Evolutionary conservation across 257 asterid species (phyloP).

Genomic region (Pogostemon cablin): DNA sequence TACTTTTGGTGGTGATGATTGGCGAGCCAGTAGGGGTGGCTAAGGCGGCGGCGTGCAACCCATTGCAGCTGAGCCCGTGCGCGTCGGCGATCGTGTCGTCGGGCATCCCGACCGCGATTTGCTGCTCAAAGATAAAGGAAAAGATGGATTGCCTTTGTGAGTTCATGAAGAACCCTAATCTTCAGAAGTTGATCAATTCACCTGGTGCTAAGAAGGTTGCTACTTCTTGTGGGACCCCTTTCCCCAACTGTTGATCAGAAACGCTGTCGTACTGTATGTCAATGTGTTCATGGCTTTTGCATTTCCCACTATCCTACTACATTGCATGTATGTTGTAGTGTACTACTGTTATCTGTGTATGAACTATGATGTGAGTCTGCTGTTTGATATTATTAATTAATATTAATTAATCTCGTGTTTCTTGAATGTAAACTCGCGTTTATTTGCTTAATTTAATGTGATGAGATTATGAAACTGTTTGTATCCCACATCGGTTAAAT

Average conservation of each 20-base stretch:
- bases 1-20: conserved; percentile 39
- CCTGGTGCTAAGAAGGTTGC: conserved; percentile 87
- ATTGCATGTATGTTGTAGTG: not conserved
- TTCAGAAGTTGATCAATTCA: conserved; percentile 73
- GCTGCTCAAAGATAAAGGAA: conserved; percentile 70
- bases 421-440: conserved; percentile 34
- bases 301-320: conserved; percentile 11
- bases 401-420: not conserved
- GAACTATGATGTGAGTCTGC: too few relatives aligned
- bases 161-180: conserved; percentile 74
- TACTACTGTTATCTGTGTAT: not conserved
- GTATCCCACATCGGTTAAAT: too few relatives aligned
- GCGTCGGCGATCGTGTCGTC: conserved; percentile 72
- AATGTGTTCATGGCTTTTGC: conserved; percentile 4
- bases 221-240: conserved; percentile 69
- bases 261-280: not conserved
- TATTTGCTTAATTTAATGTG: not conserved
- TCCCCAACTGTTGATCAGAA: conserved; percentile 59
- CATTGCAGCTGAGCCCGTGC: conserved; percentile 80
- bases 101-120: conserved; percentile 47
- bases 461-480: too few relatives aligned
- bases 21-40: conserved; percentile 40
- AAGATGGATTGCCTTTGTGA: conserved; percentile 83
- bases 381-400: too few relatives aligned
- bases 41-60: conserved; percentile 66